Evolutionary conservation across 163 green algal species (phyloP), one percentile per base, ranked within the genome.

Genomic region (Prototheca wickerhamii): DNA sequence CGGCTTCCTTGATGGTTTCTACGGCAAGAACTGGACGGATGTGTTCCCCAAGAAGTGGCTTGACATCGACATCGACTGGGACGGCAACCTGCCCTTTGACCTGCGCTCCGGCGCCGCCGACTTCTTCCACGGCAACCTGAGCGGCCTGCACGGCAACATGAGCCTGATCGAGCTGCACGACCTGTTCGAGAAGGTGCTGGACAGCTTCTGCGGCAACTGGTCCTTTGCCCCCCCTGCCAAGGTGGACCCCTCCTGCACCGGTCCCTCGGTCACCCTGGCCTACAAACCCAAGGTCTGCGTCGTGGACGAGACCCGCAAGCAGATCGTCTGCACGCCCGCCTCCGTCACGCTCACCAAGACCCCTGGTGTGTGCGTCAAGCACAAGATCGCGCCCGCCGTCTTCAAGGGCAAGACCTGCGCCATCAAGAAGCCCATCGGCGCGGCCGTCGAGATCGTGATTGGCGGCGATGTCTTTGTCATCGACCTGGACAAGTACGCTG

Each of bases 261-360:
- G 71, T 25, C 71, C 71, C 60, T 40, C 23, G 2, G 61, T 78
- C 3, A 44, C 43, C 30, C 60, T 78, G 31, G 17, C 23, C 21
- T 35, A 70, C 23, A 20, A 37, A 15, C 71, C 71, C 42, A 73
- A 74, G 61, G 40, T 50, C 29, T 78, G 71, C 61, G 43, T 54
- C 18, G 43, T 78, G n/a, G 71, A 78, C 35, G 4, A 42, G 8
- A 33, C 20, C 12, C 59, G 26, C 60, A 69, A 79, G 61, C 52
- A 68, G 53, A 26, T 76, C 5, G 28, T 69, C 23, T 79, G 73
- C 63, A 59, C 64, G 29, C 73, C 73, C 30, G 73, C 73, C 50
- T 70, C 65, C 61, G 49, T 79, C 21, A 65, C 77, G 32, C 49
- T 79, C 26, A 62, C 32, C 43, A 76, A 76, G 58, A 52, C 58